Evolutionary conservation across 805 yeast genomes (phyloP).

Genomic region (Myxozyma neglecta): DNA sequence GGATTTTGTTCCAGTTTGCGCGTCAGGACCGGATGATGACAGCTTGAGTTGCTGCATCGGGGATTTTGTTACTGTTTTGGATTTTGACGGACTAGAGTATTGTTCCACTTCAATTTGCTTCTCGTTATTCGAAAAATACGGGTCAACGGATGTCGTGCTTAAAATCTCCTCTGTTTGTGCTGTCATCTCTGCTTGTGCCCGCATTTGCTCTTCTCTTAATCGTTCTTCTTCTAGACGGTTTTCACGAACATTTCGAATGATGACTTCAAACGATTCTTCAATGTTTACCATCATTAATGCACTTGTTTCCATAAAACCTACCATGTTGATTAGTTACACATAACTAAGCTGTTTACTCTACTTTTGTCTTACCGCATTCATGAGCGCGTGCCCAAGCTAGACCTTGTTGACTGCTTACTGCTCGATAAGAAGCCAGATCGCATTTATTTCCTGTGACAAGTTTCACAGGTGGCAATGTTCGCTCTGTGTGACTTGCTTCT

Average conservation of each 20-base stretch:
- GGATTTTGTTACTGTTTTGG: not conserved
- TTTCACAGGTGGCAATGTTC: conserved; percentile 56
- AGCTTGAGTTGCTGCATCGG: not conserved
- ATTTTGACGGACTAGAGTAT: not conserved
- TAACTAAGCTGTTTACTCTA: not conserved
- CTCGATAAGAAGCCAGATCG: conserved; percentile 59
- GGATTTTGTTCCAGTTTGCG: not conserved
- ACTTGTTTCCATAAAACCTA: conserved; percentile 82
- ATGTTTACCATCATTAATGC: conserved; percentile 86
- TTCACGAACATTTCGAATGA: conserved; percentile 48
- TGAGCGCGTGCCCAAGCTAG: conserved; percentile 58
- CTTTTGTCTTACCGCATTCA: conserved; percentile 34
- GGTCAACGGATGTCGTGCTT: not conserved
- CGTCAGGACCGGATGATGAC: not conserved
- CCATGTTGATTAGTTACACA: conserved; percentile 21
- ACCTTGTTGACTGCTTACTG: conserved; percentile 57
- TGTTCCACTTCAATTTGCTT: not conserved
- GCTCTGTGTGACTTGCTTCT: conserved; percentile 57
- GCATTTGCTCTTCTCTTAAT: not conserved
- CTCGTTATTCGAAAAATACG: not conserved
- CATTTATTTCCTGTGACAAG: conserved; percentile 67
- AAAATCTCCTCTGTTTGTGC: conserved; percentile 13
- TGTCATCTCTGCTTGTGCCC: conserved; percentile 11
- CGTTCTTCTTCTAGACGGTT: conserved; percentile 15
- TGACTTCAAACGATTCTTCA: conserved; percentile 68